Percentiles rank a stretch among this genome's conserved stretches.
Conservation (phyloP, 495 filamentous ascomycete genomes). For the Aspergillus cristatus region DNA sequence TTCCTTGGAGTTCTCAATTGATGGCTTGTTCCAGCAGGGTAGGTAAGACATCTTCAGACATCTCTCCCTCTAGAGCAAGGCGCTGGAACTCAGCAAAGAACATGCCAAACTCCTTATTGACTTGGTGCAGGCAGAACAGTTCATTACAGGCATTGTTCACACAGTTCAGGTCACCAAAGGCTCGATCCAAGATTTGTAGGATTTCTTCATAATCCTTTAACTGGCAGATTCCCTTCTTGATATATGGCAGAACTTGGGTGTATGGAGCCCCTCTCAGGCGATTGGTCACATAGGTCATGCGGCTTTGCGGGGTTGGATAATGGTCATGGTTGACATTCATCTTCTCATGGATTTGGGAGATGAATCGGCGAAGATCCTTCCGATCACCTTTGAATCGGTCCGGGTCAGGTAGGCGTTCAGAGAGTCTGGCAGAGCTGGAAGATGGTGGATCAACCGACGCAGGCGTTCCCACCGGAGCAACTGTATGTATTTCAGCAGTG, state of each 20-base stretch:
- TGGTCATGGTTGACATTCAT: constrained; percentile 1
- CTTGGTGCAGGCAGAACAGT: background rate
- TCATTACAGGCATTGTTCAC: constrained; percentile 1
- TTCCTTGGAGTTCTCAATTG: background rate
- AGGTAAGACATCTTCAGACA: background rate
- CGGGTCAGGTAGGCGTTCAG: constrained; percentile 1
- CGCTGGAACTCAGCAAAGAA: constrained; percentile 1
- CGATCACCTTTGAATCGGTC: constrained; percentile 1
- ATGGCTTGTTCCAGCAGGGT: constrained; percentile 1
- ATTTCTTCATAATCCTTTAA: background rate
- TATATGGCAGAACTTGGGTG: no score
- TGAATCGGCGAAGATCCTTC: background rate
- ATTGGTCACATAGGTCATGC: no score
- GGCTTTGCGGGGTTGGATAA: no score
- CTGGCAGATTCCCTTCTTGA: background rate
- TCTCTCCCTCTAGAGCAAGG: background rate
- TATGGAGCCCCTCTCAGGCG: no score
- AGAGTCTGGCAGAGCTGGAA: constrained; percentile 1
- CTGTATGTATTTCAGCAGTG: no score
- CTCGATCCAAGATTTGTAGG: constrained; percentile 4
- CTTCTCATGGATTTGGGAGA: constrained; percentile 1
- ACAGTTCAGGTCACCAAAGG: constrained; percentile 5
- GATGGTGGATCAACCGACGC: constrained; percentile 1
- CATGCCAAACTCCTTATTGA: background rate
- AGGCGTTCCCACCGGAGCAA: constrained; percentile 1